Base-by-base conservation (phyloP, 2,329 filamentous ascomycete genomes). In the Epichloe brachyelytri region DNA sequence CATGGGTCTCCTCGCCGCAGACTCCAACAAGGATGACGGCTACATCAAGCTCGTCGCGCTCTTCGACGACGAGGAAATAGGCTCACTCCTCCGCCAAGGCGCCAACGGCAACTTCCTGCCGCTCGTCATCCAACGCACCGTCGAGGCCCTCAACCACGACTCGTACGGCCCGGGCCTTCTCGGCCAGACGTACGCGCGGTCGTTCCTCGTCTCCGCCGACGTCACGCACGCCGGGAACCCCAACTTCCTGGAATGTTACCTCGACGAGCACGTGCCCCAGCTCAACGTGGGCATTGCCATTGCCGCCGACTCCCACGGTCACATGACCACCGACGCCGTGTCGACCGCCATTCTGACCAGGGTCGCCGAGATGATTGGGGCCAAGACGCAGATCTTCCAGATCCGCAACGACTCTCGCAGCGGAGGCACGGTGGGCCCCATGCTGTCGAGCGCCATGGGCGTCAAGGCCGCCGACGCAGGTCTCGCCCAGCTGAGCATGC, bases 41-140 rank as follows among this genome's bases (percentile, higher is more conserved):
- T 78, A 84, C 50, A 82, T 97, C 68, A 94, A 94, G 69, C 75
- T 96, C 51, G 87, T 93, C 37, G 89, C 85, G n/a, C 83, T 96
- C 60, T 97, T 97, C 62, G 93, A 97, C 63, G 86, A 96, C 61
- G 93, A 98, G 68, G 93, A 98, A 68, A 95, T 98, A 54, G 93
- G 93, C 54, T 94, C 86, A 26, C 75, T 88, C 8, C 80, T 96
- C 48, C 86, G 91, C 51, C 91, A 97, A 70, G 93, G 93, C 54
- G 93, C 93, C 5, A 78, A 79, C 49, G 83, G 87, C 51, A 97
- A 96, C 72, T 94, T 96, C 72, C 77, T 97, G 52, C 85, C 88
- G 40, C 76, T 78, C 38, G 79, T 85, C 22, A 78, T 97, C 53
- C 87, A 94, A 70, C 86, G 91, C 54, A 81, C 89, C 51, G 79